These are phyloP conservation scores for Phaffomyces thermotolerans DNA, from an alignment of 805 yeast genomes.

Conservation along the genomic window DNA sequence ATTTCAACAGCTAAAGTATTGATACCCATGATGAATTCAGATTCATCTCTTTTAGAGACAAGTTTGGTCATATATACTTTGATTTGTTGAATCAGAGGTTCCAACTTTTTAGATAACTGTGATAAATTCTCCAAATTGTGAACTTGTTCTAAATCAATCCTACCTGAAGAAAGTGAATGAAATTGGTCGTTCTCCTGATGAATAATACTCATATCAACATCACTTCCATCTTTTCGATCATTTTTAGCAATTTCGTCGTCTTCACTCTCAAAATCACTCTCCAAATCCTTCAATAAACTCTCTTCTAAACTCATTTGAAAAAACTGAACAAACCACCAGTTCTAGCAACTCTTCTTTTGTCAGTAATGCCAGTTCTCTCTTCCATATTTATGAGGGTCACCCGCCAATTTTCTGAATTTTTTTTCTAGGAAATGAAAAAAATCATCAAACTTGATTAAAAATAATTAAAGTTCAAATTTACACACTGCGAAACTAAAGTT, in stretches of 20 bases:
- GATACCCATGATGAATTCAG: slow-evolving; percentile 43
- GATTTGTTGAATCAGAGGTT: slow-evolving; percentile 13
- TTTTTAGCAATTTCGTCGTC: not conserved
- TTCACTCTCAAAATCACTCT: slow-evolving; percentile 13
- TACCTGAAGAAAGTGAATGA: slow-evolving; percentile 5
- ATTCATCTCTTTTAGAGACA: slow-evolving; percentile 29
- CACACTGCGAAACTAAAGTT: not conserved
- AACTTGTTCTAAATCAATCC: slow-evolving; percentile 7
- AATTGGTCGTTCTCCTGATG: not conserved
- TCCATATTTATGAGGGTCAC: not conserved
- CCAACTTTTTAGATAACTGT: slow-evolving; percentile 8
- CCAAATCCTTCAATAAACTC: slow-evolving; percentile 28
- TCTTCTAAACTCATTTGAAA: slow-evolving; percentile 15
- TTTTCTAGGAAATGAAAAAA: not conserved
- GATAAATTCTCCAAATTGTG: slow-evolving; percentile 13
- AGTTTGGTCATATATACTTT: slow-evolving; percentile 12
- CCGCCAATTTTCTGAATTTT: not conserved
- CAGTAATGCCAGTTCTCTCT: too few species aligned
- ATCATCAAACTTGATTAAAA: not conserved
- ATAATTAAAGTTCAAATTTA: not conserved
- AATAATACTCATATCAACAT: not conserved
- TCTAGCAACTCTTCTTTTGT: too few species aligned
- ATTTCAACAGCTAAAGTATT: slow-evolving; percentile 51
- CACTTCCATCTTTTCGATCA: slow-evolving; percentile 5
- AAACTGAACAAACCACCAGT: not conserved